Base-by-base conservation (phyloP, 2,329 filamentous ascomycete genomes). In the Nothomitra cinnamomea region DNA sequence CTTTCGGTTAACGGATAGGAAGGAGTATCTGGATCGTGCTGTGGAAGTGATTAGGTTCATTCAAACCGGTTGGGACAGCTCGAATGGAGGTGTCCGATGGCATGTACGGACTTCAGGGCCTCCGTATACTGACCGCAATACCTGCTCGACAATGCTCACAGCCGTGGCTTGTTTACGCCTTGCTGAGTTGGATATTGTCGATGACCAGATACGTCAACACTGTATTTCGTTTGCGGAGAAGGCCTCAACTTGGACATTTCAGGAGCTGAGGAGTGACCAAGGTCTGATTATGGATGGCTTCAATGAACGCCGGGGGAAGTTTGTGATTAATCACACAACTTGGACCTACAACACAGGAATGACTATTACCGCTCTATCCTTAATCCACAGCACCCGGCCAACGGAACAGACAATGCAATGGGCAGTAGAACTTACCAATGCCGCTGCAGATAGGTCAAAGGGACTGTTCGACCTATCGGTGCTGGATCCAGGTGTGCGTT, bases 241-340 rank as follows among this genome's bases (percentile, higher is more conserved):
- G 28, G 56, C 54, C 48, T 56, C 50, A 50, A 12, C 8, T 21
- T 45, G 42, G 42, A 45, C 42, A 8, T 10, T 56, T 7, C 40
- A 53, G 12, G 38, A 54, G 45, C 49, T 58, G 36, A 53, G 54
- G 47, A 17, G 52, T 10, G 57, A 56, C 13, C 53, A 54, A 4
- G 57, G 58, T n/a, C 50, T 59, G 45, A 57, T 59, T 35, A 54
- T 57, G 52, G 58, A 59, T 53, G 58, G 57, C 7, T 36, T 38
- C 22, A 35, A 17, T 22, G n/a, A 45, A n/a, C 17, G 28, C 17
- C 3, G n/a, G 35, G 47, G n/a, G 3, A 17, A 22, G 22, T 35
- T 41, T 4, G 35, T 15, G 48, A 38, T 40, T 36, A 12, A 51
- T 40, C 15, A 5, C 15, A 45, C 42, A 45, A 40, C 36, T 19